Conservation (phyloP, 257 asterid species). For the Ilex aquifolium region DNA sequence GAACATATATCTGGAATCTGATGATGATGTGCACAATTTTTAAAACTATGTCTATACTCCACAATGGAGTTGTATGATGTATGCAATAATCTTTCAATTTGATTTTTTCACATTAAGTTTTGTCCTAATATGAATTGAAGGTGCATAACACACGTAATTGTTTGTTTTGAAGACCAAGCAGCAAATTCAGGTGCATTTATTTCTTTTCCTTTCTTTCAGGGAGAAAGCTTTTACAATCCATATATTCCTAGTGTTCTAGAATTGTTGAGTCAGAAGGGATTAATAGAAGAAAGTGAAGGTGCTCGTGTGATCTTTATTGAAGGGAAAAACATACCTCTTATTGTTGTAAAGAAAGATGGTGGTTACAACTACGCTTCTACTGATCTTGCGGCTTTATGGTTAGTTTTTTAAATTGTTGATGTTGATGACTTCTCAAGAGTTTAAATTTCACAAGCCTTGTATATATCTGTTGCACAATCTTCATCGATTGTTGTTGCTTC, state of each 20-base stretch:
- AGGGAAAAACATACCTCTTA: conserved; percentile 74
- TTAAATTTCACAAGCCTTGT: conserved; percentile 4
- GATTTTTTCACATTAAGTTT: too few species aligned
- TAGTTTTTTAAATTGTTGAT: conserved; percentile 19
- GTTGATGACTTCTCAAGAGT: not conserved
- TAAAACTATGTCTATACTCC: too few species aligned
- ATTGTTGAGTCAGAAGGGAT: conserved; percentile 50
- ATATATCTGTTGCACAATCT: not conserved
- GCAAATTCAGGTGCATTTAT: conserved; percentile 2
- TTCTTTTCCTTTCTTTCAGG: conserved; percentile 32
- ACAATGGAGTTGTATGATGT: too few species aligned
- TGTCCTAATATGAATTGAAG: too few species aligned
- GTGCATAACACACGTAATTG: too few species aligned
- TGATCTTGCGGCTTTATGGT: conserved; percentile 90
- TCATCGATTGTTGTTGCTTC: conserved; percentile 7
- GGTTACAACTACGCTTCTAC: conserved; percentile 95
- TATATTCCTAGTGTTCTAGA: conserved; percentile 60
- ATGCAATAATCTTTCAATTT: too few species aligned
- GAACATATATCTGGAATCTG: too few species aligned
- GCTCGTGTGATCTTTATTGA: conserved; percentile 89
- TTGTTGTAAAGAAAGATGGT: conserved; percentile 93
- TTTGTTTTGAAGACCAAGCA: too few species aligned
- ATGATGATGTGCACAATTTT: too few species aligned
- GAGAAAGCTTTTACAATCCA: conserved; percentile 95
- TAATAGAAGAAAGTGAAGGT: conserved; percentile 86